Base-by-base conservation (phyloP, 1,284 basidiomycete species). In the Leccinum pallidistipes region DNA sequence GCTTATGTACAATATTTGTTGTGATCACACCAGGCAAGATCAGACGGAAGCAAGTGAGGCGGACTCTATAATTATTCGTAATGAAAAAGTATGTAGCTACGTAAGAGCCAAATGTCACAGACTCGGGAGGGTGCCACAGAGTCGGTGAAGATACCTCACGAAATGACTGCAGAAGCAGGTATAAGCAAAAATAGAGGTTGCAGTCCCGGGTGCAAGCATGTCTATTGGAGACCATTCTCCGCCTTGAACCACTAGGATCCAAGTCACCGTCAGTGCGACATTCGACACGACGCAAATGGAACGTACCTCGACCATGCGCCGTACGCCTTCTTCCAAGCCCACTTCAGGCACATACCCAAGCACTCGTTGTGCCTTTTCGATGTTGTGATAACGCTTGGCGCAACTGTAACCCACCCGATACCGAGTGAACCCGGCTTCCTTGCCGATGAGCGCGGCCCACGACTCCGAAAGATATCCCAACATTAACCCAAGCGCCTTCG, bases 271-370 rank as follows among this genome's bases (percentile, higher is more conserved):
- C 55, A 72, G 54, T 11, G 18, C 1, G 27, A 27, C 31, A 47
- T 3, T 31, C 14, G 6, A 24, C 14, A 53, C 61, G 3, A 43
- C 7, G 29, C 45, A 34, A 29, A 58, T 21, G 61, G 16, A 50
- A 57, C 59, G 32, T 51, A 90, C 90, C 73, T 89, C 87, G 27
- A 94, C 85, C 75, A 90, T 92, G 65, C 81, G 82, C 76, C 86
- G 83, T 62, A 98, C 83, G 24, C 94, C 97, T 68, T 99, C 96
- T 65, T 95, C 88, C 32, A 99, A 71, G 2, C 94, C 91, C 12
- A 97, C 88, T 60, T 94, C 79, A 0, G 97, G 97, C 73, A 95
- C 92, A 76, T 99, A 99, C 3, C 94, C 95, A 43, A 99, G 81
- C 64, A 98, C 85, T 60, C 95, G 80, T 67, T 96, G 83, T 9